Evolutionary conservation across 805 yeast species (phyloP).

Genomic region (Schizosaccharomyces japonicus): DNA sequence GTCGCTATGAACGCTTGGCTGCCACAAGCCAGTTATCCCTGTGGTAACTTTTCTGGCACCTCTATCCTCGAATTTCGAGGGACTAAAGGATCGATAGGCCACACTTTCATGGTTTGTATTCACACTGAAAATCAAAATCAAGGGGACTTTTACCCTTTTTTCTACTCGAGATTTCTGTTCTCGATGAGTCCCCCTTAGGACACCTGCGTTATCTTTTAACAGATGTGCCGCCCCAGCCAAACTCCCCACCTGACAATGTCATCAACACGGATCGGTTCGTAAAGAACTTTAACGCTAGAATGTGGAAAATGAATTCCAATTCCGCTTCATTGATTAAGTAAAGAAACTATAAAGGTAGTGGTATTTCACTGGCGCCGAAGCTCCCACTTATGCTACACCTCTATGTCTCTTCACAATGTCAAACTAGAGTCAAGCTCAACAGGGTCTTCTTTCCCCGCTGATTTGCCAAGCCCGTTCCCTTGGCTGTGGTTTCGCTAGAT

Average conservation of each 20-base stretch:
- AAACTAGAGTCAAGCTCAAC: constrained; percentile 22
- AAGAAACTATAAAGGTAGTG: constrained; percentile 22
- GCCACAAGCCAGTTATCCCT: constrained; percentile 26
- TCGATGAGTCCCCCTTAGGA: constrained; percentile 25
- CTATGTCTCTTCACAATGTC: constrained; percentile 21
- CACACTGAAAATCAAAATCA: constrained; percentile 26
- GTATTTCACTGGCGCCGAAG: constrained; percentile 25
- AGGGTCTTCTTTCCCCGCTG: constrained; percentile 21
- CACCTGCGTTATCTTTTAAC: constrained; percentile 26
- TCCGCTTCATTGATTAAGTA: constrained; percentile 21
- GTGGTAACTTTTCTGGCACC: constrained; percentile 25
- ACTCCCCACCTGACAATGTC: constrained; percentile 21
- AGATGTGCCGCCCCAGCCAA: constrained; percentile 27
- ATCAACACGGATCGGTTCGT: constrained; percentile 18
- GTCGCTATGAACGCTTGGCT: constrained; percentile 27
- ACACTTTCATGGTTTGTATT: constrained; percentile 25
- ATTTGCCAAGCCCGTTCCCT: constrained; percentile 10
- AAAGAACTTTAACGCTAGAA: constrained; percentile 18
- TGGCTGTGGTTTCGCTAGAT: constrained; percentile 16
- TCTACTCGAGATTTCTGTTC: constrained; percentile 27
- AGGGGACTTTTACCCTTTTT: constrained; percentile 25
- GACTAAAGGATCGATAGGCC: constrained; percentile 28
- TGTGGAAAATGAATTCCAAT: constrained; percentile 18
- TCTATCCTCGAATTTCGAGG: constrained; percentile 25
- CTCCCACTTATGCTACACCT: constrained; percentile 23